Conservation (phyloP, 176 grass and related monocot species). For the Dendrocalamus sinicus region DNA sequence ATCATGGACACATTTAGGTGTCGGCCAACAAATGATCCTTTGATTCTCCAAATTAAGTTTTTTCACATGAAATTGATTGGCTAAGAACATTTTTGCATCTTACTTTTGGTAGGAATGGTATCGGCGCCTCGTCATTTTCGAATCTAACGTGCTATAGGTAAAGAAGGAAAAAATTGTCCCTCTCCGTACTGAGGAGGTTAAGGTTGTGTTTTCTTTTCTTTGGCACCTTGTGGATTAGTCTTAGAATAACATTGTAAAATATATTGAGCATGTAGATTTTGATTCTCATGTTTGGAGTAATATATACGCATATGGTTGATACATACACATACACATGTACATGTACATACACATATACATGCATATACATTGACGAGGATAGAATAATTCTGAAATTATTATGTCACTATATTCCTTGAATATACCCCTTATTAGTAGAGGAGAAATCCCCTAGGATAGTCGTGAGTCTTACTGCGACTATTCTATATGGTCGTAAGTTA, state of each 20-base stretch:
- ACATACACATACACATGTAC: too few relatives aligned
- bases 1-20: conserved; percentile 31
- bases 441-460: too few relatives aligned
- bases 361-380: too few relatives aligned
- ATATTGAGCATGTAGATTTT: not conserved
- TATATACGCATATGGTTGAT: not conserved
- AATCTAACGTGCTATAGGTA: conserved; percentile 8
- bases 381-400: too few relatives aligned
- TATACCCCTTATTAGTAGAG: too few relatives aligned
- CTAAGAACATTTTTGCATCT: not conserved
- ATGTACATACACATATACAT: too few relatives aligned
- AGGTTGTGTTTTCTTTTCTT: not conserved
- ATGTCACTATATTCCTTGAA: too few relatives aligned
- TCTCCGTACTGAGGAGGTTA: not conserved
- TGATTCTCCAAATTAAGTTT: conserved; percentile 24
- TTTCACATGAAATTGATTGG: conserved; percentile 20
- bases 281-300: not conserved
- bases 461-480: too few relatives aligned
- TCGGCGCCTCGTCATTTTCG: conserved; percentile 1
- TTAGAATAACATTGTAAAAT: not conserved
- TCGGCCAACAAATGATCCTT: not conserved
- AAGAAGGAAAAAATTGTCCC: not conserved
- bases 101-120: conserved; percentile 11
- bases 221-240: not conserved
- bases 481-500: too few relatives aligned